Conservation (phyloP, 208 protist species). For the Tetramitus jugosus region DNA sequence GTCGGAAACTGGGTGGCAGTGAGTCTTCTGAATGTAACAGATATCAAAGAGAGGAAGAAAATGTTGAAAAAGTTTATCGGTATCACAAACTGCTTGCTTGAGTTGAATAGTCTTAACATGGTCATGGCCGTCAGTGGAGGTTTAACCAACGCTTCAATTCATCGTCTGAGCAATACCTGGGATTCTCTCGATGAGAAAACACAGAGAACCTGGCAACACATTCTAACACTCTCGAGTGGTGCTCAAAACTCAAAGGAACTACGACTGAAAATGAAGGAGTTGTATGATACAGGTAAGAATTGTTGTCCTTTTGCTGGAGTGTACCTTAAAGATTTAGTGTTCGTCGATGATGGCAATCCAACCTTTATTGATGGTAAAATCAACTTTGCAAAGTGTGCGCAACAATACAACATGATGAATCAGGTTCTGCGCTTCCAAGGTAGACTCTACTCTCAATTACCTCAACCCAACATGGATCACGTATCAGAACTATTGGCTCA, state of each 20-base stretch:
- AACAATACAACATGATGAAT: background rate
- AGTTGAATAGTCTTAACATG: constrained; percentile 31
- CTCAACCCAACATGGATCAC: too few species aligned
- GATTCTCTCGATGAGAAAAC: background rate
- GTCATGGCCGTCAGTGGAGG: constrained; percentile 23
- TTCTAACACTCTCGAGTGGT: too few species aligned
- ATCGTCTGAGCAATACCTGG: constrained; percentile 25
- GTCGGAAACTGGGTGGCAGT: background rate
- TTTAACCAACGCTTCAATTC: constrained; percentile 11
- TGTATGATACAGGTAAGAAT: background rate
- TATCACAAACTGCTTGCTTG: background rate
- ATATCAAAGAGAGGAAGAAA: background rate
- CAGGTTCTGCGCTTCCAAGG: background rate
- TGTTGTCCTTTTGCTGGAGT: constrained; percentile 38
- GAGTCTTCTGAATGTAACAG: background rate
- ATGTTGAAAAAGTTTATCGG: background rate
- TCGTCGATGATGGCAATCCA: constrained; percentile 25
- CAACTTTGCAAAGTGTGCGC: background rate
- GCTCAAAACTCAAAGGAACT: background rate
- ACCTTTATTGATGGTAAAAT: constrained; percentile 2
- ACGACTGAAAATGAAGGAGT: background rate
- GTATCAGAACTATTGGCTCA: too few species aligned
- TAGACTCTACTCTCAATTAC: background rate
- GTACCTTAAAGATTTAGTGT: constrained; percentile 24
- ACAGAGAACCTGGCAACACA: background rate